Percentiles rank a stretch among this genome's conserved stretches.
Evolutionary conservation across 306 rosid species (phyloP).

Genomic region (Begonia peltatifolia): DNA sequence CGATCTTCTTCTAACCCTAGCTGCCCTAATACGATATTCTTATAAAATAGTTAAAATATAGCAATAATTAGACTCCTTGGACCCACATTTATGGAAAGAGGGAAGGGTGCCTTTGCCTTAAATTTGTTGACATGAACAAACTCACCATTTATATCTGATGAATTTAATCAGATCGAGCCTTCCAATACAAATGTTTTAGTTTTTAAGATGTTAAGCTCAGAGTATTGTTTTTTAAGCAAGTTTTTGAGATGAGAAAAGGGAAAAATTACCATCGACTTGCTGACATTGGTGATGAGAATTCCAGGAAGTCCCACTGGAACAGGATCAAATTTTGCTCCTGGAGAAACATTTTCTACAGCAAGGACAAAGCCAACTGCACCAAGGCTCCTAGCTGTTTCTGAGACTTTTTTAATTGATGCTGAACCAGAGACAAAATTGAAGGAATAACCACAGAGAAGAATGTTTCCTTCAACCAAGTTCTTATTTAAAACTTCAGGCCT

Average conservation of each 20-base stretch:
- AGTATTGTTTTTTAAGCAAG: too few species aligned
- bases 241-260: constrained; percentile 1
- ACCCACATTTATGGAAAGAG: too few species aligned
- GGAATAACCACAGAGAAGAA: constrained; percentile 98
- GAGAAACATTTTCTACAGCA: constrained; percentile 82
- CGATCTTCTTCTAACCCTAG: background rate
- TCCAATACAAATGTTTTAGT: too few species aligned
- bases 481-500: constrained; percentile 81
- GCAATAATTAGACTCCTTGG: constrained; percentile 1
- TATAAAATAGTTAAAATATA: too few species aligned
- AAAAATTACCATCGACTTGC: constrained; percentile 61
- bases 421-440: constrained; percentile 82
- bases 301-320: constrained; percentile 92
- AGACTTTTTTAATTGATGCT: constrained; percentile 78
- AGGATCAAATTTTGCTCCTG: constrained; percentile 91
- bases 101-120: too few species aligned
- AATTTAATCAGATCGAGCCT: too few species aligned
- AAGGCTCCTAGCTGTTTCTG: constrained; percentile 83
- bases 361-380: constrained; percentile 98
- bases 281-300: constrained; percentile 66
- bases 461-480: constrained; percentile 77
- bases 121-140: too few species aligned
- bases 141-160: too few species aligned
- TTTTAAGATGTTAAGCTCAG: too few species aligned
- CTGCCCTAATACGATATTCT: constrained; percentile 2